A percentile compares a stretch with the other conserved stretches of the same genome.
Evolutionary conservation across 139 green algal species (phyloP).

Genomic region (Spirogloea muscicola): DNA sequence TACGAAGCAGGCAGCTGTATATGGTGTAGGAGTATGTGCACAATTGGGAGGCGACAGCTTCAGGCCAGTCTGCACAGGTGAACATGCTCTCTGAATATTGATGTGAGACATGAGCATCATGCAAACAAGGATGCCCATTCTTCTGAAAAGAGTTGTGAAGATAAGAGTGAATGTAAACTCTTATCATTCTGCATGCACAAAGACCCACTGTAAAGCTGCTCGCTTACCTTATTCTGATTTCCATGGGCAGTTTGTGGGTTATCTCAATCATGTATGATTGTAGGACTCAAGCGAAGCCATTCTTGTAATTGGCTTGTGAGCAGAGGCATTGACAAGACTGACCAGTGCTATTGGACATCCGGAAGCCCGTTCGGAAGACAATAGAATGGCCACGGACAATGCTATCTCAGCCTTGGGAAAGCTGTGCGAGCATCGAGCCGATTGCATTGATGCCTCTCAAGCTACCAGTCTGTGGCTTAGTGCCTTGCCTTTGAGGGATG

Average conservation of each 20-base stretch:
- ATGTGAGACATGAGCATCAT: not conserved
- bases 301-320: not conserved
- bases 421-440: constrained; percentile 48
- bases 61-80: constrained; percentile 38
- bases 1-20: constrained; percentile 75
- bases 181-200: not conserved
- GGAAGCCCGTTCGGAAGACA: constrained; percentile 45
- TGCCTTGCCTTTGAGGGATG: constrained; percentile 36
- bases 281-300: not conserved
- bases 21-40: constrained; percentile 81
- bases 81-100: not conserved
- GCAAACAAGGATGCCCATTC: not conserved
- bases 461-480: constrained; percentile 36
- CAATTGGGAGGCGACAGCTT: constrained; percentile 55
- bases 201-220: not conserved
- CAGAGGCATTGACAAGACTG: constrained; percentile 28
- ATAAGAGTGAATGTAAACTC: too few relatives aligned
- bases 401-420: constrained; percentile 51
- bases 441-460: constrained; percentile 22
- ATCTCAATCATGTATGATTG: not conserved
- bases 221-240: not conserved
- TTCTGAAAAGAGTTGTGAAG: too few relatives aligned
- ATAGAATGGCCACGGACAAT: constrained; percentile 50
- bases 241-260: not conserved
- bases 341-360: not conserved